Evolutionary conservation across 208 protist genomes (phyloP), one percentile per base, ranked within the genome.

Genomic region (Wallacemonas collosoma): DNA sequence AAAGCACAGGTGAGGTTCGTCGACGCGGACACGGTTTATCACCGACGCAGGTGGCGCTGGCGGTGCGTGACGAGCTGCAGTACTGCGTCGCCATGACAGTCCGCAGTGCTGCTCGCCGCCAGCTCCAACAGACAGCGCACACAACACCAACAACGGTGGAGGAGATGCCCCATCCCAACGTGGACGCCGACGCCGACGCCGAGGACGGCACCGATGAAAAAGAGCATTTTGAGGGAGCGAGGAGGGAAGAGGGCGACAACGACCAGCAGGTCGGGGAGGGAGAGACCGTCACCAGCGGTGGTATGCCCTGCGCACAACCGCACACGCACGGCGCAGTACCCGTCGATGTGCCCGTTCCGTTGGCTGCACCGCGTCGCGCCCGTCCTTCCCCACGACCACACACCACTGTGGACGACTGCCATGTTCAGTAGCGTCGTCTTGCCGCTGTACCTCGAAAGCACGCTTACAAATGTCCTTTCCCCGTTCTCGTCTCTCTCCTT

Each of bases 81-180:
- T 91, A 90, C 77, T 93, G 89, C 69, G 83, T 91, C 75, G 76
- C 79, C 0, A 66, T 77, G 8, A 74, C 78, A 5, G 75, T 75
- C 47, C 74, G 75, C n/a, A 40, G 77, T 86, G 64, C 77, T 62
- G n/a, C 68, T 82, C 9, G 64, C 72, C 39, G 56, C 3, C 38
- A 6, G 45, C 39, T 36, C 69, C 78, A 2, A 50, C 51, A 14
- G 66, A 76, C 50, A 53, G 79, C 6, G 69, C 50, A 5, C 39
- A 47, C 53, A 38, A 70, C 53, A n/a, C 64, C 50, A n/a, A 11
- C 26, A 26, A 54, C 12, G 38, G n/a, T 53, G 15, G 62, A 47
- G 17, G 62, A 50, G 45, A 0, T 35, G 43, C n/a, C 47, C 26
- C 26, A 26, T 26, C 26, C 26, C 26, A 26, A 26, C 26, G 26